Base-by-base conservation (phyloP, 2,329 filamentous ascomycete species). In the Ophiostoma quercus region DNA sequence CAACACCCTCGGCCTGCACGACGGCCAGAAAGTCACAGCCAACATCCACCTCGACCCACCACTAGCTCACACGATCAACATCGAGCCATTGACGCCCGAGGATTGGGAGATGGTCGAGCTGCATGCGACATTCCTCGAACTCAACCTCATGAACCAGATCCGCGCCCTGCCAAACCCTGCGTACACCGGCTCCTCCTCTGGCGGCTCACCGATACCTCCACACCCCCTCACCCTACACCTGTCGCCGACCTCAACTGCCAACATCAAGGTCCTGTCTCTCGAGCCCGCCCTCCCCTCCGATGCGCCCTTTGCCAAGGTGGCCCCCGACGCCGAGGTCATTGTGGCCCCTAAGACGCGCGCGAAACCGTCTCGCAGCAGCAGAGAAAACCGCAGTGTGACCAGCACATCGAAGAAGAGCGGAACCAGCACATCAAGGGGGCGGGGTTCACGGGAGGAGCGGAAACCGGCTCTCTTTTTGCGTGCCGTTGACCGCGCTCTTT, bases 91-190 rank as follows among this genome's bases (percentile, higher is more conserved):
- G 75, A 98, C 95, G 0, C 88, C 94, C 1, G 92, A 96, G 71
- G 95, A 99, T 78, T 99, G 95, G 95, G 95, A 99, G 80, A 96
- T 98, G 76, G 98, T 99, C 75, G 95, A 99, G 79, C 83, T 99
- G 1, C 95, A 99, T 81, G 95, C 95, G 5, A 95, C 90, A 19
- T 99, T 98, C 77, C 84, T 99, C 67, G 95, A 99, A 77, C 84
- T 97, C 73, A 98, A 99, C 78, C 88, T 99, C 68, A 84, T 97
- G 41, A 91, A 90, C 63, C 95, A 99, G 81, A 94, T 99, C 75
- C 90, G 95, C 75, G 94, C 94, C 22, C 83, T 99, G 29, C 94
- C 94, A 32, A 98, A 97, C 78, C 94, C 94, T 22, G 82, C 85
- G 32, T 91, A 88, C 77, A 67, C 70, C 8, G 63, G 83, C 80